These are phyloP conservation scores for Stagonosporopsis chrysanthemi DNA, from an alignment of 2,329 filamentous ascomycete species.

Conservation along the genomic window DNA sequence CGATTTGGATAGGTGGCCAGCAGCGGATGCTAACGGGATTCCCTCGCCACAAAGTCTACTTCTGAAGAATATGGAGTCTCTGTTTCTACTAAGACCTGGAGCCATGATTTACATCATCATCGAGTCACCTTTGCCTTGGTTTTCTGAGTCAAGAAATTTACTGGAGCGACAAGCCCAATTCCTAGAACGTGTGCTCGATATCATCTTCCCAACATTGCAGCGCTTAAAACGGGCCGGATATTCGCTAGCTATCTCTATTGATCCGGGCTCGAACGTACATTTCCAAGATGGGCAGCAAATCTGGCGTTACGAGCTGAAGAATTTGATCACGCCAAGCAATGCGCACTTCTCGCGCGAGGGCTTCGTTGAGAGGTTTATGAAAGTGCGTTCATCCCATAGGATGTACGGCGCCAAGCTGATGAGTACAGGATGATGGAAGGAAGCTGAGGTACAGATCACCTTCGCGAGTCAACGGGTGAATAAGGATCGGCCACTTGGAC, in stretches of 20 bases:
- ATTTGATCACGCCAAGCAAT: slow-evolving; percentile 17
- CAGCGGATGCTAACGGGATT: slow-evolving; percentile 15
- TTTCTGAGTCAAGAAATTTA: slow-evolving; percentile 7
- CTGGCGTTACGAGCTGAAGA: slow-evolving; percentile 17
- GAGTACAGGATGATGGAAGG: slow-evolving; percentile 12
- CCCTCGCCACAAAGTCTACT: slow-evolving; percentile 12
- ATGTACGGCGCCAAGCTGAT: neutral
- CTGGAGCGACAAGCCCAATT: slow-evolving; percentile 16
- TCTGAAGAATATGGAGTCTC: slow-evolving; percentile 16
- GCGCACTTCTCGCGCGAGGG: slow-evolving; percentile 11
- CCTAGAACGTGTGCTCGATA: slow-evolving; percentile 5
- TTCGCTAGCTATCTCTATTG: slow-evolving; percentile 4
- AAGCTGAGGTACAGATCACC: slow-evolving; percentile 9
- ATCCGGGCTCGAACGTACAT: slow-evolving; percentile 14
- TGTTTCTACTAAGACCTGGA: slow-evolving; percentile 10
- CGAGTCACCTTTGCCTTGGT: slow-evolving; percentile 12
- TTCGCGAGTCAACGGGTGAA: neutral
- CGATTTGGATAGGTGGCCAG: slow-evolving; percentile 14
- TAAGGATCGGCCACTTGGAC: neutral
- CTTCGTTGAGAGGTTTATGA: slow-evolving; percentile 9
- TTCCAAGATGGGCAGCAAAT: slow-evolving; percentile 17
- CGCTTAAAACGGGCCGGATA: slow-evolving; percentile 7
- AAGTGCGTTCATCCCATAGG: neutral
- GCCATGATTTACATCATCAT: slow-evolving; percentile 11
- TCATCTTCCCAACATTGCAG: slow-evolving; percentile 11